Conservation (phyloP, 352 stramenopile genomes). For the Pythium chondricola region DNA sequence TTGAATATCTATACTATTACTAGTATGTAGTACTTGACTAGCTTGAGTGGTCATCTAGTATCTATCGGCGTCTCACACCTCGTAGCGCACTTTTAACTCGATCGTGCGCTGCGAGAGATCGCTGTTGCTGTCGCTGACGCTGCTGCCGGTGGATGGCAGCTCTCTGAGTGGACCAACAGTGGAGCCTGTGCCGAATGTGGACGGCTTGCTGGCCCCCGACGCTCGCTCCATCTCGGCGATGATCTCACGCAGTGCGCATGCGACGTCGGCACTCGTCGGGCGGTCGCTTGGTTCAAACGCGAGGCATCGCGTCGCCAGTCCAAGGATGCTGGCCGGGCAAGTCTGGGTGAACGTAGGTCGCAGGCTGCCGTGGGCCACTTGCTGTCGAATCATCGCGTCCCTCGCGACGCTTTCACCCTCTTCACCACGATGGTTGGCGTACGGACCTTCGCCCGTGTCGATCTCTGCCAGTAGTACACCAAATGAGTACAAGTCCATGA, state of each 20-base stretch:
- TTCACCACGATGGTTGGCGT: constrained; percentile 7
- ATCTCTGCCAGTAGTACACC: constrained; percentile 25
- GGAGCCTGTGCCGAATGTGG: neutral
- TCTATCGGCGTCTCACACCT: constrained; percentile 4
- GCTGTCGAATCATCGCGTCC: constrained; percentile 22
- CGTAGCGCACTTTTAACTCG: constrained; percentile 18
- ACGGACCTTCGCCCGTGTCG: constrained; percentile 21
- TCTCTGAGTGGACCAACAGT: constrained; percentile 5
- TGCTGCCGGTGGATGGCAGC: constrained; percentile 10
- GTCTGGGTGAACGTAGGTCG: constrained; percentile 20
- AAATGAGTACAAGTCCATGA: constrained; percentile 26
- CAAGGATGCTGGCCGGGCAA: constrained; percentile 24
- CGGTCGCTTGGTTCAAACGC: constrained; percentile 23
- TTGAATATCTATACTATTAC: too few species aligned
- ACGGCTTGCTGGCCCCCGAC: constrained; percentile 2
- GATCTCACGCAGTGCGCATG: constrained; percentile 17
- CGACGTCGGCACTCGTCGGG: constrained; percentile 22
- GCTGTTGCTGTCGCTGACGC: constrained; percentile 11
- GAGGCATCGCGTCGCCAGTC: constrained; percentile 27
- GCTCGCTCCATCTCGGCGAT: constrained; percentile 17
- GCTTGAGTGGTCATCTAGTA: too few species aligned
- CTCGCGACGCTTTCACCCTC: neutral
- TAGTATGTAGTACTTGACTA: too few species aligned
- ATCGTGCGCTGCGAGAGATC: constrained; percentile 26
- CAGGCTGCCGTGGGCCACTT: constrained; percentile 25